Base-by-base conservation (phyloP, 148 eudicot species). In the Diospyros lotus region DNA sequence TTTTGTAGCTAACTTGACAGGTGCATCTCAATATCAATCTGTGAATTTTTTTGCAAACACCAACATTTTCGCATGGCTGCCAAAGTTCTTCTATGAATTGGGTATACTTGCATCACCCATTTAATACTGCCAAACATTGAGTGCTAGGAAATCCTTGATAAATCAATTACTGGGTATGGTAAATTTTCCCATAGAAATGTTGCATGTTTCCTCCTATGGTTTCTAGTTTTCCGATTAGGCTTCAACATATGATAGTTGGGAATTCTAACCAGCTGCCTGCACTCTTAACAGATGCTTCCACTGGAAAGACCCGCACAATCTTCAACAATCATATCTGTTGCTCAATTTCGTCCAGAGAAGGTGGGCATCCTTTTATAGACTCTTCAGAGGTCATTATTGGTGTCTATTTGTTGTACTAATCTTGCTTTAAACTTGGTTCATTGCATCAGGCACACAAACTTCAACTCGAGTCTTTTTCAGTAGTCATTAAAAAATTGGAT, bases 291-390 rank as follows among this genome's bases (percentile, higher is more conserved):
- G 98, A 84, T 74, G 76, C 87, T 96, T 76, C 93, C 98, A 17
- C 73, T 96, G 85, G 98, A 86, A 79, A 89, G 95, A 73, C 67
- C 86, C 42, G 64, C 77, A 60, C 40, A 68, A 28, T 82, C 85
- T 56, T 86, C 90, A 61, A 73, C 82, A 65, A 83, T 96, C 51
- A 88, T 96, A 75, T 93, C 98, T 41, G 98, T 93, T 83, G 99
- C 98, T 81, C 99, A 91, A 77, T 96, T 96, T 82, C 97, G 99
- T 83, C 99, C 98, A 71, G 99, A 96, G 85, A 96, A 94, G 97
- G 98, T 93, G 83, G 76, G 82, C 81, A 84, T 82, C 75, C 79
- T 69, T 78, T 73, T 77, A 75, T 71, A 75, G 76, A 66, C 50
- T 68, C 73, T 66, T 69, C 50, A 58, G 68, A 69, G 51, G 28